These are phyloP conservation scores for Shiraia sp. DNA, from an alignment of 2,329 filamentous ascomycete species.

Conservation along the genomic window DNA sequence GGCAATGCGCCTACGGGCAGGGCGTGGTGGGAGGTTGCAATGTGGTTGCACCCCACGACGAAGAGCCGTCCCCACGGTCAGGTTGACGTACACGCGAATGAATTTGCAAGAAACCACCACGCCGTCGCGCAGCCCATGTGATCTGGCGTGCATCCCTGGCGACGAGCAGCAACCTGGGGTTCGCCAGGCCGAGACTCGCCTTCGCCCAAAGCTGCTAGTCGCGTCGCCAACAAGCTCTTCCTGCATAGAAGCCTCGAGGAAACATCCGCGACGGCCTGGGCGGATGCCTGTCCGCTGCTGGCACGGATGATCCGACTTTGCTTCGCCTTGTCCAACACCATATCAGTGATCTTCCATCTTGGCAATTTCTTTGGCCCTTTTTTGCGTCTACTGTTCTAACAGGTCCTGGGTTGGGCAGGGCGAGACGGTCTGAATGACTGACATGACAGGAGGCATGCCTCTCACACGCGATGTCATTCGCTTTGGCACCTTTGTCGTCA, in stretches of 20 bases:
- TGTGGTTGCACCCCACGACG: conserved; percentile 14
- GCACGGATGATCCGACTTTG: neutral
- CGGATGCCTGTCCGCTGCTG: conserved; percentile 2
- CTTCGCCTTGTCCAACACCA: too few species aligned
- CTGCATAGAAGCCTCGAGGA: conserved; percentile 13
- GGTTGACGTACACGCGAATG: conserved; percentile 18
- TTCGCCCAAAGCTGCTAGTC: conserved; percentile 3
- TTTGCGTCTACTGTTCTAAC: too few species aligned
- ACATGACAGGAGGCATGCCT: too few species aligned
- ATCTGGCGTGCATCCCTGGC: conserved; percentile 4
- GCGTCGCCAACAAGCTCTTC: too few species aligned
- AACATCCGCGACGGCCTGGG: conserved; percentile 16
- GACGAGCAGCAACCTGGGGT: too few species aligned
- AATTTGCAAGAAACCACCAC: conserved; percentile 17
- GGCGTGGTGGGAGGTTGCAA: neutral
- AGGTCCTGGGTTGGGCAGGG: too few species aligned
- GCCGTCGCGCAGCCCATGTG: conserved; percentile 15
- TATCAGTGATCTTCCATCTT: too few species aligned
- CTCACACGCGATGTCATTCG: conserved; percentile 47
- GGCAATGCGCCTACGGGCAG: too few species aligned
- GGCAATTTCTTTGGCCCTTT: too few species aligned
- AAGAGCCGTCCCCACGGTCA: conserved; percentile 12
- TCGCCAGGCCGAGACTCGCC: conserved; percentile 10
- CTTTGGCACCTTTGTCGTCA: conserved; percentile 51
- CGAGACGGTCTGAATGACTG: too few species aligned